phyloP scores from a whole-genome alignment of 306 rosid species.

The Dalbergia oliveri region DNA sequence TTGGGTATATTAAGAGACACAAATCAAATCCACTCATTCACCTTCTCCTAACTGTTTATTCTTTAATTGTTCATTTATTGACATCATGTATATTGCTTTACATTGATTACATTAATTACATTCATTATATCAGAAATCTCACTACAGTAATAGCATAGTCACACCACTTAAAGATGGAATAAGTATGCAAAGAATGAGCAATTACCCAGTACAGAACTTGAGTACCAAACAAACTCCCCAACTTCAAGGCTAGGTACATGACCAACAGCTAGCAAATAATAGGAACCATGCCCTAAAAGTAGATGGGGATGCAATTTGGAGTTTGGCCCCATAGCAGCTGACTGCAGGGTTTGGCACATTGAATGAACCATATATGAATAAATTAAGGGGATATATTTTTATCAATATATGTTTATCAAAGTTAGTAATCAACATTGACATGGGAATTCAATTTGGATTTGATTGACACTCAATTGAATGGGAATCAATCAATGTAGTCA shows the following conservation, averaged over 20 bases:
- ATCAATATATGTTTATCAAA: not conserved
- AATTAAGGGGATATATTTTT: not conserved
- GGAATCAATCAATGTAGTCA: not conserved
- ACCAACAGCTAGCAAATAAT: not conserved
- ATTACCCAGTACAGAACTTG: not conserved
- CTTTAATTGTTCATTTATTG: constrained; percentile 18
- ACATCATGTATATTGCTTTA: constrained; percentile 15
- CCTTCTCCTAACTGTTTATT: not conserved
- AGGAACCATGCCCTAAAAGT: constrained; percentile 17
- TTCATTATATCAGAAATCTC: constrained; percentile 25
- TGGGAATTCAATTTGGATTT: constrained; percentile 11
- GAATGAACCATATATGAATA: not conserved
- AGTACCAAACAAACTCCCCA: too few species aligned
- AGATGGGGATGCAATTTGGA: not conserved
- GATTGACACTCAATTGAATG: not conserved
- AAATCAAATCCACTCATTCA: constrained; percentile 31
- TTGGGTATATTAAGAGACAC: not conserved
- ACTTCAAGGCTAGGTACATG: too few species aligned
- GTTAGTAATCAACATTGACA: constrained; percentile 14
- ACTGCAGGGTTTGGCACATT: not conserved
- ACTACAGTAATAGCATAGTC: constrained; percentile 11
- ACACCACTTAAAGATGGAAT: constrained; percentile 25
- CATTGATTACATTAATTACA: constrained; percentile 11
- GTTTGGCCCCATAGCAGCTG: not conserved
- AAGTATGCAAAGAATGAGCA: constrained; percentile 10